Conservation (phyloP, 257 asterid genomes). For the Capsicum baccatum region DNA sequence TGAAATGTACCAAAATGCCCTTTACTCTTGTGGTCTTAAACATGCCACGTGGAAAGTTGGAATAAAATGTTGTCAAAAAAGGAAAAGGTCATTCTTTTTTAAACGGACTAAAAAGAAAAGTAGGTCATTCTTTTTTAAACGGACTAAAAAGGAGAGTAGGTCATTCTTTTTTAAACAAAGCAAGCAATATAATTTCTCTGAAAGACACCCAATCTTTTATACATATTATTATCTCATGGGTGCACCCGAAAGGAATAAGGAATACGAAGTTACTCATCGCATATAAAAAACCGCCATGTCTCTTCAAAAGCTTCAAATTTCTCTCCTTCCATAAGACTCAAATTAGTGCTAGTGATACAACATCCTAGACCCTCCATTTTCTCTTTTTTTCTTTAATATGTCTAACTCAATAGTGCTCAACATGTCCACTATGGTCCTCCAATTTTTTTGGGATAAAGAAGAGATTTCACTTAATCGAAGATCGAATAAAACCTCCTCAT, state of each 20-base stretch:
- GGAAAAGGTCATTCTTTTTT: too few relatives aligned
- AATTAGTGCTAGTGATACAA: neutral
- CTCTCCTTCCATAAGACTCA: neutral
- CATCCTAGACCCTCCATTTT: neutral
- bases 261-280: neutral
- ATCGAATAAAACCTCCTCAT: neutral
- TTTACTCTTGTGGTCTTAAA: too few relatives aligned
- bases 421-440: neutral
- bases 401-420: slow-evolving; percentile 9
- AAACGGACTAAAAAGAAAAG: too few relatives aligned
- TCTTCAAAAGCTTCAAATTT: neutral
- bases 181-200: neutral
- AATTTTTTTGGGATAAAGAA: neutral
- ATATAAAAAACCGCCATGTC: neutral
- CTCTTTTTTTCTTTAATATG: neutral
- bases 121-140: too few relatives aligned
- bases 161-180: too few relatives aligned
- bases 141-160: too few relatives aligned
- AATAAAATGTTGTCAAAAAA: too few relatives aligned
- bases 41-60: too few relatives aligned
- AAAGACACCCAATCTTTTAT: neutral
- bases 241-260: neutral
- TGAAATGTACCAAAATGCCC: too few relatives aligned
- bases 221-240: neutral
- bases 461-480: neutral